Evolutionary conservation across 2,329 filamentous ascomycete species (phyloP).

Genomic region (Neonectria punicea): DNA sequence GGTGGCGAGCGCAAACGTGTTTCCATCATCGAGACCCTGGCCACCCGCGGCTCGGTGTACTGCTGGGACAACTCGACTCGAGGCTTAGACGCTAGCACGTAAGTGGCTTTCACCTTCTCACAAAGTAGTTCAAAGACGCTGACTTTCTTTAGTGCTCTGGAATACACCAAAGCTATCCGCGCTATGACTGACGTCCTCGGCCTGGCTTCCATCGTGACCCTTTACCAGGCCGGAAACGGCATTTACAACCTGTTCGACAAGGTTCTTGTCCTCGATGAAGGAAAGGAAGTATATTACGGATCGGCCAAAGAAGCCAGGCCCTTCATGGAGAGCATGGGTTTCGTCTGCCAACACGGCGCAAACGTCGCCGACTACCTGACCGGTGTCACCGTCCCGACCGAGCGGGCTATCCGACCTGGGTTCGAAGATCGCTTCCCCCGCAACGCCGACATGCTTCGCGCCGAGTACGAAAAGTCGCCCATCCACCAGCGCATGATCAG

Average conservation of each 20-base stretch:
- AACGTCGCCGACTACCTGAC: slow-evolving; percentile 75
- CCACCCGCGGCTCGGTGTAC: slow-evolving; percentile 66
- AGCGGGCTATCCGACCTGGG: slow-evolving; percentile 67
- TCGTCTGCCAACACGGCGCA: slow-evolving; percentile 69
- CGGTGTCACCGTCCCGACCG: slow-evolving; percentile 73
- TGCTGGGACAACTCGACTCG: slow-evolving; percentile 77
- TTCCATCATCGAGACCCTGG: slow-evolving; percentile 73
- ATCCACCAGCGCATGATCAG: slow-evolving; percentile 61
- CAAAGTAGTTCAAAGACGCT: too few relatives aligned
- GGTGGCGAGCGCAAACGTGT: slow-evolving; percentile 77
- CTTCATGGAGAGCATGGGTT: slow-evolving; percentile 74
- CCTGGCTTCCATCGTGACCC: slow-evolving; percentile 69
- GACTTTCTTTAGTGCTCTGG: slow-evolving; percentile 57
- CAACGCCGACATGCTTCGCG: slow-evolving; percentile 56
- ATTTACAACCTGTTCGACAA: slow-evolving; percentile 79
- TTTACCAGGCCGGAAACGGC: slow-evolving; percentile 77
- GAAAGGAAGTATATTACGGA: slow-evolving; percentile 74
- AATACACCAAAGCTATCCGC: slow-evolving; percentile 69
- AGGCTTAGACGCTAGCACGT: slow-evolving; percentile 73
- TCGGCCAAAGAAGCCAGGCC: slow-evolving; percentile 66
- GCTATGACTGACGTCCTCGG: slow-evolving; percentile 72
- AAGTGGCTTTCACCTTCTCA: slow-evolving; percentile 29
- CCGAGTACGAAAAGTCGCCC: slow-evolving; percentile 61
- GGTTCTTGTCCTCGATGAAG: slow-evolving; percentile 73
- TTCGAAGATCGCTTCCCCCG: slow-evolving; percentile 56